These are phyloP conservation scores for Fusarium lyarnte DNA, from an alignment of 2,329 filamentous ascomycete species.

Conservation along the genomic window DNA sequence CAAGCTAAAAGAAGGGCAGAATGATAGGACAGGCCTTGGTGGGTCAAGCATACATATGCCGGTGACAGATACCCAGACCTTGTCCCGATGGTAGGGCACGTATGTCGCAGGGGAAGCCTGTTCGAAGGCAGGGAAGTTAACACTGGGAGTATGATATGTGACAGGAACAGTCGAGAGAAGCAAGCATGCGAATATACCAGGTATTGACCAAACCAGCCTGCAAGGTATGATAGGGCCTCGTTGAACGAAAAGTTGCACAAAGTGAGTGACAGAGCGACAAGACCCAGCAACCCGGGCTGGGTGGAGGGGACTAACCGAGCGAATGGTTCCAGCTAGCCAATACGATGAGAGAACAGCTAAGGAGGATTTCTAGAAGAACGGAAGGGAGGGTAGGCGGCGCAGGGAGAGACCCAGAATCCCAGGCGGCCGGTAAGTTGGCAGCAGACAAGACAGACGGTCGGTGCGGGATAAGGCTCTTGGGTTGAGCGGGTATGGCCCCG, in stretches of 20 bases:
- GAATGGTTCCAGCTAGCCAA: constrained; percentile 27
- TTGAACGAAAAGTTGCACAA: constrained; percentile 10
- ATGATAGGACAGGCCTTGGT: constrained; percentile 18
- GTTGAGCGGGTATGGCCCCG: constrained; percentile 12
- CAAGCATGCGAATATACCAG: constrained; percentile 1
- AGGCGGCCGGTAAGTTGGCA: constrained; percentile 28
- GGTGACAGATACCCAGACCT: constrained; percentile 26
- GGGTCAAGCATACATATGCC: constrained; percentile 35
- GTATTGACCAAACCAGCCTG: constrained; percentile 5
- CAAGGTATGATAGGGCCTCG: constrained; percentile 15
- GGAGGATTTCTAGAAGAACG: constrained; percentile 41
- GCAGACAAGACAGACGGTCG: constrained; percentile 18
- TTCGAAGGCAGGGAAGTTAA: background rate
- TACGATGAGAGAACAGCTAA: constrained; percentile 15
- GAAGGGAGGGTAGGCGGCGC: constrained; percentile 36
- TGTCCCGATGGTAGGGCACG: constrained; percentile 36
- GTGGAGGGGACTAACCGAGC: constrained; percentile 32
- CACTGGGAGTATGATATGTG: constrained; percentile 13
- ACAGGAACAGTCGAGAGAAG: constrained; percentile 7
- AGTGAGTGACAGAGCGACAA: background rate
- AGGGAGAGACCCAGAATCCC: constrained; percentile 34
- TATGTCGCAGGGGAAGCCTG: constrained; percentile 7
- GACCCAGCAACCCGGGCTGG: constrained; percentile 33
- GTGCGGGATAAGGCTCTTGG: constrained; percentile 21
- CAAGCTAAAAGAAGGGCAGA: background rate